These are phyloP conservation scores for Leccinum broughii DNA, from an alignment of 768 basidiomycete genomes.

Conservation along the genomic window DNA sequence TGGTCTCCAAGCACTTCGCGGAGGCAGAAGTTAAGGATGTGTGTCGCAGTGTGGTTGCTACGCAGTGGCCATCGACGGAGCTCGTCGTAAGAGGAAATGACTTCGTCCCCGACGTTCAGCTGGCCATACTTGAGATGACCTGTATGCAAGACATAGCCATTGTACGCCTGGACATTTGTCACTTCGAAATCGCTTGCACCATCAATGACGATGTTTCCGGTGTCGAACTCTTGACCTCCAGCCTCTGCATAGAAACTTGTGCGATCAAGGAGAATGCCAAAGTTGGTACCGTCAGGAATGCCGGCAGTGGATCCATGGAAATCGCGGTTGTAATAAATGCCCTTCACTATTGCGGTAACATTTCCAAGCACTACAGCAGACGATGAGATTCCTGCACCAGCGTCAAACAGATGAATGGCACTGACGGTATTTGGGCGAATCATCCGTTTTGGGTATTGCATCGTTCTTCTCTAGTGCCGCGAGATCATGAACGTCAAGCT, in stretches of 20 bases:
- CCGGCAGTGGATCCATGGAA: slow-evolving; percentile 69
- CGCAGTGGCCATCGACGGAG: slow-evolving; percentile 94
- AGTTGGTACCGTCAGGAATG: slow-evolving; percentile 63
- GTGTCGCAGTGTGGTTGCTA: slow-evolving; percentile 98
- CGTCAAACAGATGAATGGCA: slow-evolving; percentile 6
- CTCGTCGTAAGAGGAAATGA: slow-evolving; percentile 93
- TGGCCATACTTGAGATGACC: slow-evolving; percentile 89
- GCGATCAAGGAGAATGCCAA: slow-evolving; percentile 87
- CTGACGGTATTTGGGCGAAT: slow-evolving; percentile 88
- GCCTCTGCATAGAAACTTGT: slow-evolving; percentile 98
- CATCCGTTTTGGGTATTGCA: slow-evolving; percentile 86
- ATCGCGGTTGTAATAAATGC: slow-evolving; percentile 79
- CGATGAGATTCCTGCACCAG: slow-evolving; percentile 2
- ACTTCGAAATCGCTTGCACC: slow-evolving; percentile 92
- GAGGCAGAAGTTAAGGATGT: slow-evolving; percentile 93
- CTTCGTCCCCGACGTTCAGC: slow-evolving; percentile 73
- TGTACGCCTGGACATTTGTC: slow-evolving; percentile 89
- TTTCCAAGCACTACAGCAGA: slow-evolving; percentile 66
- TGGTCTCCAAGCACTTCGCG: slow-evolving; percentile 96
- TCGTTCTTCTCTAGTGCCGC: slow-evolving; percentile 79
- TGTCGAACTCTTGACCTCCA: slow-evolving; percentile 97
- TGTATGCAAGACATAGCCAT: slow-evolving; percentile 93
- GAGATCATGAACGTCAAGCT: slow-evolving; percentile 94
- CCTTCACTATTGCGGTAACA: slow-evolving; percentile 71
- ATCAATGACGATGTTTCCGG: slow-evolving; percentile 91